Evolutionary conservation across 306 rosid species (phyloP), one percentile per base, ranked within the genome.

Genomic region (Glycine latifolia): DNA sequence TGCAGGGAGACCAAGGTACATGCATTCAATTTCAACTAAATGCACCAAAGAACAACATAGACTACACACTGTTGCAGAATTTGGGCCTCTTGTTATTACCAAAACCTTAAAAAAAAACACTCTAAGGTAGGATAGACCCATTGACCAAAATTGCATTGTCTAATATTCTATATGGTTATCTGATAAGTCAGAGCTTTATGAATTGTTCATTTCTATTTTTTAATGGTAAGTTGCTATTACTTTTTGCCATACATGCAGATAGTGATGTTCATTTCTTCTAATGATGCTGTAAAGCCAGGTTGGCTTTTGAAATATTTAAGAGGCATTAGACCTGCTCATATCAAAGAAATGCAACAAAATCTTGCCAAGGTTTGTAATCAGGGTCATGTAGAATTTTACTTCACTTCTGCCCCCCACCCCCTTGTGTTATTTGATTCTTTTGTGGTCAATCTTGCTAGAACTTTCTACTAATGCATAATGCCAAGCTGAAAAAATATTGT

Each of bases 231-330:
- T 72, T 76, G 41, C 69, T 71, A 17, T 35, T 68, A 47, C 15
- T 47, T 55, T 66, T 81, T 75, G 15, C 78, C 17, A 3, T 72
- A 43, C 70, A 35, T 81, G 85, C 89, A 87, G 89, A 84, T 87
- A 43, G 83, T 89, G 43, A 41, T 95, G 75, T 95, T 95, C 87
- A 85, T 90, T 80, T 91, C 99, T 15, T 90, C 98, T 47, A 52
- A 82, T 56, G 97, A 93, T 4, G 99, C 98, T 39, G 13, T 88
- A 44, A 88, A 87, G 81, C 82, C 92, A 11, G 94, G 93, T 4
- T 95, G 96, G 96, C 93, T 95, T 78, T 67, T 93, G 82, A 87
- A 86, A 39, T 91, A 76, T 89, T 88, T 95, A 69, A 91, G 76
- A 88, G 87, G 85, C 71, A 81, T 90, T 56, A 80, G 47, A 59